Evolutionary conservation across 305 asterid species (phyloP).

Genomic region (Lippia alba): DNA sequence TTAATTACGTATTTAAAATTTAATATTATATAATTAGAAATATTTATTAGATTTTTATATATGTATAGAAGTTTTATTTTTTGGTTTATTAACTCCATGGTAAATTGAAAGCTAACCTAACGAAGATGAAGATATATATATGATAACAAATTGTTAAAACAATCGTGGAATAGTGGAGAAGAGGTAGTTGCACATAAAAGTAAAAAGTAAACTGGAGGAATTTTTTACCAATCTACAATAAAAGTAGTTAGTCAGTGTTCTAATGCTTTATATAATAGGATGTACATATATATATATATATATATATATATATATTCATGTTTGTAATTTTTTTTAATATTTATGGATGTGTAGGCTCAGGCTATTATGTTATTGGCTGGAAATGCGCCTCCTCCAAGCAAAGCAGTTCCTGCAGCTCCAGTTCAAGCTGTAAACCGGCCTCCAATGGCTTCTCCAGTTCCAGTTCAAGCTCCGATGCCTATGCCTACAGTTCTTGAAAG

Average conservation of each 20-base stretch:
- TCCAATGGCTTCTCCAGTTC: constrained; percentile 46
- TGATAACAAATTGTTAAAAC: too few species aligned
- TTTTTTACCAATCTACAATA: too few species aligned
- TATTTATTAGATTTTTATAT: neutral
- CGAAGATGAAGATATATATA: too few species aligned
- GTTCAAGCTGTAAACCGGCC: constrained; percentile 78
- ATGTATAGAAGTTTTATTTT: too few species aligned
- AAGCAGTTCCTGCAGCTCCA: constrained; percentile 48
- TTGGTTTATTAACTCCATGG: neutral
- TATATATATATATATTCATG: neutral
- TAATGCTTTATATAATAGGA: neutral
- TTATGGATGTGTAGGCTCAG: constrained; percentile 61
- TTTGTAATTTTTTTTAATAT: neutral
- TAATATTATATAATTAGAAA: too few species aligned
- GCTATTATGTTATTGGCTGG: constrained; percentile 95
- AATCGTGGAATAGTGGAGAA: too few species aligned
- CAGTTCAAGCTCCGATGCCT: constrained; percentile 49
- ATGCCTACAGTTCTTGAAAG: constrained; percentile 53
- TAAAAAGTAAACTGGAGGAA: too few species aligned
- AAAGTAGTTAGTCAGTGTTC: neutral
- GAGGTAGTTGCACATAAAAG: too few species aligned
- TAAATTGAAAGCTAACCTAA: too few species aligned
- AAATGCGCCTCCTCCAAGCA: constrained; percentile 55
- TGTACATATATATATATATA: too few species aligned
- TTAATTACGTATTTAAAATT: too few species aligned